phyloP scores from a whole-genome alignment of 2,329 filamentous ascomycete species.

The Sclerotinia nivalis region DNA sequence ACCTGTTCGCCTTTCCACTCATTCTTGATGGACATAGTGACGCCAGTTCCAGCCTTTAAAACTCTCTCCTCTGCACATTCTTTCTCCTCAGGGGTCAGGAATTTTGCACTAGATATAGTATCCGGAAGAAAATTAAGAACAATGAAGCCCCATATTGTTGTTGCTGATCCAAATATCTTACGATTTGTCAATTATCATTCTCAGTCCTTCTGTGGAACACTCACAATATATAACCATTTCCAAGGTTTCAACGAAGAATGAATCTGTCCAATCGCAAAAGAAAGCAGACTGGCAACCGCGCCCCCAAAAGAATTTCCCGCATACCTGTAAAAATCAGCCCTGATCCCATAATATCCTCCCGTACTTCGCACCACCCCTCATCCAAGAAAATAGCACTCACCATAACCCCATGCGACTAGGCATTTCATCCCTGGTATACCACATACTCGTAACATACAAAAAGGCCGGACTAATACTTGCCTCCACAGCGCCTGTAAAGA shows the following conservation, averaged over 20 bases:
- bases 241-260: slow-evolving; percentile 50
- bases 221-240: slow-evolving; percentile 56
- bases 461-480: slow-evolving; percentile 55
- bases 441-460: slow-evolving; percentile 52
- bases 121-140: slow-evolving; percentile 54
- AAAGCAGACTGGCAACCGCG: slow-evolving; percentile 53
- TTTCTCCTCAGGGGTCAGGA: slow-evolving; percentile 55
- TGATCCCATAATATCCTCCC: no score
- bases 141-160: slow-evolving; percentile 49
- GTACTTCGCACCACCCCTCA: neutral
- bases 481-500: slow-evolving; percentile 50
- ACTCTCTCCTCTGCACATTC: slow-evolving; percentile 49
- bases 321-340: slow-evolving; percentile 43
- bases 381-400: slow-evolving; percentile 32
- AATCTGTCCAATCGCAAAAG: slow-evolving; percentile 59
- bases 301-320: slow-evolving; percentile 54
- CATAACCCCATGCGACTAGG: slow-evolving; percentile 59
- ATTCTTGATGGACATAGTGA: slow-evolving; percentile 51
- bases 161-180: slow-evolving; percentile 51
- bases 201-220: neutral
- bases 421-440: slow-evolving; percentile 54
- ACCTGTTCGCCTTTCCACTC: slow-evolving; percentile 50
- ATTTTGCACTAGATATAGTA: slow-evolving; percentile 55
- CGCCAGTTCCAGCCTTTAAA: slow-evolving; percentile 53
- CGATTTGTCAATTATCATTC: slow-evolving; percentile 5